Conservation (phyloP, 129 eudicot species). For the Escallonia rubra region DNA sequence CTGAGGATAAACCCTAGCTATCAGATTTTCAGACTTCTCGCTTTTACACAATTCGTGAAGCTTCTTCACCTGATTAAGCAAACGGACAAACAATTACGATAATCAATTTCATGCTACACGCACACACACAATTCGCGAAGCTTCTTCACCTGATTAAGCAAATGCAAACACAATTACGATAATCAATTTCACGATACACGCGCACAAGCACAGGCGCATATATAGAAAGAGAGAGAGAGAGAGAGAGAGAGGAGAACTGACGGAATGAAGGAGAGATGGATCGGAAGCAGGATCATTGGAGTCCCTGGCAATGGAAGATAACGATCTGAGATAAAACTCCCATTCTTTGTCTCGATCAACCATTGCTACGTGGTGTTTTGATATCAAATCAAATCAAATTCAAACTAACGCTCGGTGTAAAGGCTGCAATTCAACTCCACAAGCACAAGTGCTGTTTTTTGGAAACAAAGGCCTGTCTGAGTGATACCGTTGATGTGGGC, state of each 20-base stretch:
- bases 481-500: too few relatives aligned
- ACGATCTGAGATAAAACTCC: slow-evolving; percentile 74
- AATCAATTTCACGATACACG: background rate
- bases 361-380: slow-evolving; percentile 20
- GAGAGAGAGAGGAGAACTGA: slow-evolving; percentile 8
- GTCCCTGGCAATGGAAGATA: slow-evolving; percentile 78
- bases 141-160: slow-evolving; percentile 51
- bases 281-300: slow-evolving; percentile 77
- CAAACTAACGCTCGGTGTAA: too few relatives aligned
- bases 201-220: background rate
- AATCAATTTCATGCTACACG: background rate
- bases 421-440: too few relatives aligned
- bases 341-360: slow-evolving; percentile 49
- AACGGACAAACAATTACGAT: background rate
- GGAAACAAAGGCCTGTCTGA: too few relatives aligned
- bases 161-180: background rate
- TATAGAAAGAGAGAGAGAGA: background rate
- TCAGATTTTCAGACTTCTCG: slow-evolving; percentile 68
- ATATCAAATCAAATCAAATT: too few relatives aligned
- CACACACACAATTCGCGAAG: slow-evolving; percentile 21
- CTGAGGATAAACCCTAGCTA: slow-evolving; percentile 90
- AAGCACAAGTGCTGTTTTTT: too few relatives aligned
- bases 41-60: slow-evolving; percentile 56
- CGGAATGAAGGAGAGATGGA: slow-evolving; percentile 70
- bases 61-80: slow-evolving; percentile 55